phyloP scores from a whole-genome alignment of 768 basidiomycete species.

The Cystobasidium onofrii region DNA sequence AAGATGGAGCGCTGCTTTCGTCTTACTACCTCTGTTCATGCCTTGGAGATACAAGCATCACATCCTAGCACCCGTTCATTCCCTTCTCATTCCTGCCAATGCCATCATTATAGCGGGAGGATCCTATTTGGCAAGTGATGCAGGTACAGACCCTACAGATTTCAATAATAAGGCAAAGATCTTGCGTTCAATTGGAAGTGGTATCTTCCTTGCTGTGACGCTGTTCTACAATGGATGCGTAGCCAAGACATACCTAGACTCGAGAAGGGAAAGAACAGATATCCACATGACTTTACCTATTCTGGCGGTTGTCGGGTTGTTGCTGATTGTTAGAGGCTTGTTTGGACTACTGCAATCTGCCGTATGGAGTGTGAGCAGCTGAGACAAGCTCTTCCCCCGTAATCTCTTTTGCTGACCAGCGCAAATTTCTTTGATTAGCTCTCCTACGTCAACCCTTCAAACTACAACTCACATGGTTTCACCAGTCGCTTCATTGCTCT shows the following conservation, averaged over 20 bases:
- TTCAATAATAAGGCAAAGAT: conserved; percentile 23
- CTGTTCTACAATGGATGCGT: conserved; percentile 32
- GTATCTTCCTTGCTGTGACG: conserved; percentile 39
- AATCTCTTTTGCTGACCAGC: not conserved
- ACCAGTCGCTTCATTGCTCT: conserved; percentile 32
- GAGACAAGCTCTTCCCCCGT: not conserved
- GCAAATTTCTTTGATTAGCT: not conserved
- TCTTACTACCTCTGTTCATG: not conserved
- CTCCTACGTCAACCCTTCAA: conserved; percentile 4
- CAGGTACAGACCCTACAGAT: conserved; percentile 23
- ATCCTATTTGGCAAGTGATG: conserved; percentile 18
- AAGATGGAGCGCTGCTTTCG: not conserved
- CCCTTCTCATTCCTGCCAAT: conserved; percentile 17
- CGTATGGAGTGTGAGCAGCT: conserved; percentile 31
- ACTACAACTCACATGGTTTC: conserved; percentile 29
- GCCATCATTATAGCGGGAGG: conserved; percentile 21
- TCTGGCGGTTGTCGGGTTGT: conserved; percentile 34
- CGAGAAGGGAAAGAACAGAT: not conserved
- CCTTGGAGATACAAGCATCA: conserved; percentile 21
- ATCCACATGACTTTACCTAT: conserved; percentile 21
- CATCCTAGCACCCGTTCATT: not conserved
- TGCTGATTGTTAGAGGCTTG: conserved; percentile 36
- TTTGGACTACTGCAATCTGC: conserved; percentile 38
- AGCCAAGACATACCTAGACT: conserved; percentile 16
- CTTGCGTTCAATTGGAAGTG: conserved; percentile 35